Evolutionary conservation across 2,329 filamentous ascomycete species (phyloP).

Genomic region (Fusarium sp.): DNA sequence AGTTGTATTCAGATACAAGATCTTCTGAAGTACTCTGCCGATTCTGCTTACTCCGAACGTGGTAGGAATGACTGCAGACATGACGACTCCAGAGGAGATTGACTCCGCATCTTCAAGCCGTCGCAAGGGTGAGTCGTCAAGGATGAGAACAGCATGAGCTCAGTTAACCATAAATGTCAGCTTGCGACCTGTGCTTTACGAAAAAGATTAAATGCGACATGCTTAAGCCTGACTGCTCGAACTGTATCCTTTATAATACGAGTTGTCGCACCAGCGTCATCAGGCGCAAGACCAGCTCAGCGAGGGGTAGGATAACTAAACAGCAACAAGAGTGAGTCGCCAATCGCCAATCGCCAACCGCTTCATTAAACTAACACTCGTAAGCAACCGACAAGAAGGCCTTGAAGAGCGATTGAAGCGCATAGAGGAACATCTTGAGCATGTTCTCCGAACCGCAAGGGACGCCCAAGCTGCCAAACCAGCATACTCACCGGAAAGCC

Average conservation of each 20-base stretch:
- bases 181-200: slow-evolving; percentile 58
- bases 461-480: slow-evolving; percentile 12
- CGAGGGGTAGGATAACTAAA: slow-evolving; percentile 28
- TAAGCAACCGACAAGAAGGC: slow-evolving; percentile 1
- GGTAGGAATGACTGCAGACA: not conserved
- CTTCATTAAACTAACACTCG: not conserved
- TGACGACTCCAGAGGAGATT: slow-evolving; percentile 24
- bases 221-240: slow-evolving; percentile 58
- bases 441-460: slow-evolving; percentile 46
- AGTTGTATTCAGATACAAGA: too few relatives aligned
- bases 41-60: too few relatives aligned
- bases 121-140: slow-evolving; percentile 38
- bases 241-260: slow-evolving; percentile 57
- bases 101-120: slow-evolving; percentile 36
- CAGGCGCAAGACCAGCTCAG: slow-evolving; percentile 42
- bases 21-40: too few relatives aligned
- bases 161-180: slow-evolving; percentile 36
- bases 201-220: slow-evolving; percentile 63
- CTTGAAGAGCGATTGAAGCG: slow-evolving; percentile 47
- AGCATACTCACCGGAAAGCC: slow-evolving; percentile 22
- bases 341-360: not conserved
- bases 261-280: slow-evolving; percentile 51
- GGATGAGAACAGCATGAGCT: fast-evolving
- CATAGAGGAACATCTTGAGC: slow-evolving; percentile 51
- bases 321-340: slow-evolving; percentile 29